Conservation (phyloP, 306 rosid species). For the Nissolia schottii region DNA sequence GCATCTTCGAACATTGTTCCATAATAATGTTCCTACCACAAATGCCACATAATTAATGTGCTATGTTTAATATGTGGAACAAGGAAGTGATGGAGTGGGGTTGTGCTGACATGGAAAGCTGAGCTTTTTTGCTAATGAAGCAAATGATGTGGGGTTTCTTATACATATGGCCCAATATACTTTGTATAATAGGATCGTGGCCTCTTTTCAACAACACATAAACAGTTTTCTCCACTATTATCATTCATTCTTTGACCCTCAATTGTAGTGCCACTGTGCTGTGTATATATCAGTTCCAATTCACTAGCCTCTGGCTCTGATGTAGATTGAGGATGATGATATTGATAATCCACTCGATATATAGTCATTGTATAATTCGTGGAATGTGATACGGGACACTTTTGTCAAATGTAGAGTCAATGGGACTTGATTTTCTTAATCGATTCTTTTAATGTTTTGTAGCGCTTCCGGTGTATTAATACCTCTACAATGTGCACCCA, state of each 20-base stretch:
- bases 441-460: too few species aligned
- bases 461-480: too few species aligned
- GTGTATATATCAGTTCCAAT: neutral
- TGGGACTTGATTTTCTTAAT: too few species aligned
- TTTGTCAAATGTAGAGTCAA: too few species aligned
- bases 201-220: slow-evolving; percentile 16
- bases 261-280: neutral
- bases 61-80: slow-evolving; percentile 15
- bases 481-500: too few species aligned
- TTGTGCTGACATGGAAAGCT: slow-evolving; percentile 36
- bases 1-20: slow-evolving; percentile 13
- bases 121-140: neutral
- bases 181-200: slow-evolving; percentile 8
- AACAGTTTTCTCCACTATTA: slow-evolving; percentile 54
- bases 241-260: slow-evolving; percentile 26
- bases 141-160: too few species aligned
- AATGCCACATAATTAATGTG: slow-evolving; percentile 42
- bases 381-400: too few species aligned
- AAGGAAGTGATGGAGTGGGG: slow-evolving; percentile 23
- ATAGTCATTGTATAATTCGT: neutral
- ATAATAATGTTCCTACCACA: slow-evolving; percentile 17
- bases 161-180: slow-evolving; percentile 22
- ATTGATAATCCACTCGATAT: neutral
- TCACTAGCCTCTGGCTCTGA: neutral
- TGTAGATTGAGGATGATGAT: neutral